phyloP scores from a whole-genome alignment of 352 stramenopile genomes.

The Phytophthora parvispora region DNA sequence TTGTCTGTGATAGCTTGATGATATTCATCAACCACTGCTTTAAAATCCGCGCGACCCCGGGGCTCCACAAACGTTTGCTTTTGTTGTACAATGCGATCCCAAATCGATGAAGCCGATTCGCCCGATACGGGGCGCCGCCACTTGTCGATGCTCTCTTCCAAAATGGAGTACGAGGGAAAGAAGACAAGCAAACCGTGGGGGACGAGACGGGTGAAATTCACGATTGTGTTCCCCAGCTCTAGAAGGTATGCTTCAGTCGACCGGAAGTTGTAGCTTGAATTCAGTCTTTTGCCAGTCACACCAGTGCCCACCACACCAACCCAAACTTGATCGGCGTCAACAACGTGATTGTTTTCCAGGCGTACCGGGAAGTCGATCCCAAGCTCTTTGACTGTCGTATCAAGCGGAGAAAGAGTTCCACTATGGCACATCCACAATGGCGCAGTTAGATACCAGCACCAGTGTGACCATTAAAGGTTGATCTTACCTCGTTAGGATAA shows the following conservation, averaged over 20 bases:
- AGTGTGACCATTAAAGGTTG: background rate
- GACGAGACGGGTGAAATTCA: slow-evolving; percentile 95
- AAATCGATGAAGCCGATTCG: slow-evolving; percentile 72
- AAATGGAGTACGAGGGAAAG: slow-evolving; percentile 99
- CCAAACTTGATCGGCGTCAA: slow-evolving; percentile 91
- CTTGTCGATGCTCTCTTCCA: slow-evolving; percentile 88
- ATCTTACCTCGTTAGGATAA: slow-evolving; percentile 85
- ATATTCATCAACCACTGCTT: slow-evolving; percentile 84
- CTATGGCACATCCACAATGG: slow-evolving; percentile 48
- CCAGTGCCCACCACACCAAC: slow-evolving; percentile 94
- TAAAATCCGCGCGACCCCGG: slow-evolving; percentile 79
- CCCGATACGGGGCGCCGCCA: slow-evolving; percentile 69
- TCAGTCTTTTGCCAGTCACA: slow-evolving; percentile 95
- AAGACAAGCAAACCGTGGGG: slow-evolving; percentile 99
- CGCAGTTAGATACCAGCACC: background rate
- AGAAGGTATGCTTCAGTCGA: slow-evolving; percentile 95
- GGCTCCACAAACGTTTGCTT: slow-evolving; percentile 88
- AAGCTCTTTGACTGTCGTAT: slow-evolving; percentile 97
- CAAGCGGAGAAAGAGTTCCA: slow-evolving; percentile 98
- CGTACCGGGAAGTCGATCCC: slow-evolving; percentile 96
- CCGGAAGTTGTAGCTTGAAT: slow-evolving; percentile 95
- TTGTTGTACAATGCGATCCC: slow-evolving; percentile 79
- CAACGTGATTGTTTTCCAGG: slow-evolving; percentile 99
- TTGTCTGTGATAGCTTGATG: slow-evolving; percentile 78
- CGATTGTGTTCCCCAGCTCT: slow-evolving; percentile 98